These are phyloP conservation scores for Exophiala mesophila DNA, from an alignment of 2,329 filamentous ascomycete species.

Conservation along the genomic window DNA sequence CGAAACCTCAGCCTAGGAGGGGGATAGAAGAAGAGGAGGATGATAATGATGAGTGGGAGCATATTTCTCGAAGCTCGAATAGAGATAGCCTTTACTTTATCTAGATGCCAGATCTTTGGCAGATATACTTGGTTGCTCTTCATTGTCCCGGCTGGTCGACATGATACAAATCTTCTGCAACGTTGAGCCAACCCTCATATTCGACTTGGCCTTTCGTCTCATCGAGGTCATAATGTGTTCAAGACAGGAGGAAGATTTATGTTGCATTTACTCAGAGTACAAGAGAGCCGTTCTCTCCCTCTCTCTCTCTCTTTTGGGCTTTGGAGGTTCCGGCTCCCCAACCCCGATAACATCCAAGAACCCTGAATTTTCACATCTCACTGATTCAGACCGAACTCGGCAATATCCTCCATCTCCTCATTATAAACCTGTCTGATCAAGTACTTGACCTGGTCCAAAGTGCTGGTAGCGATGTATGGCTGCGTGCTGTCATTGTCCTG, in stretches of 20 bases:
- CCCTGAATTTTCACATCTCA: neutral
- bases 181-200: slow-evolving; percentile 46
- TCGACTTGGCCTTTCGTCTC: slow-evolving; percentile 35
- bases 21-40: slow-evolving; percentile 1
- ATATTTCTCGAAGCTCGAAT: neutral
- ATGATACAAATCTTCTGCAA: slow-evolving; percentile 38
- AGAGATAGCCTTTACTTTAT: slow-evolving; percentile 22
- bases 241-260: no score
- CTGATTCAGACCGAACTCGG: slow-evolving; percentile 1
- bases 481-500: neutral
- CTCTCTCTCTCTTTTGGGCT: no score
- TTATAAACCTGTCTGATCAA: neutral
- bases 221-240: slow-evolving; percentile 40
- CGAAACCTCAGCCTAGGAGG: slow-evolving; percentile 9
- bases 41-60: slow-evolving; percentile 8
- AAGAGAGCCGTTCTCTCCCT: no score
- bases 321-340: no score
- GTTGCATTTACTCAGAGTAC: no score
- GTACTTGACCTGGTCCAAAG: slow-evolving; percentile 1
- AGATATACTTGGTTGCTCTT: no score
- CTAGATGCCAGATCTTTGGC: slow-evolving; percentile 3
- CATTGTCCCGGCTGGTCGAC: slow-evolving; percentile 34
- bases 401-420: neutral
- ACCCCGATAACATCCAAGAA: no score
- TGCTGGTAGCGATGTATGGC: neutral